phyloP scores from a whole-genome alignment of 2,329 filamentous ascomycete species.

The Colletotrichum camelliae region DNA sequence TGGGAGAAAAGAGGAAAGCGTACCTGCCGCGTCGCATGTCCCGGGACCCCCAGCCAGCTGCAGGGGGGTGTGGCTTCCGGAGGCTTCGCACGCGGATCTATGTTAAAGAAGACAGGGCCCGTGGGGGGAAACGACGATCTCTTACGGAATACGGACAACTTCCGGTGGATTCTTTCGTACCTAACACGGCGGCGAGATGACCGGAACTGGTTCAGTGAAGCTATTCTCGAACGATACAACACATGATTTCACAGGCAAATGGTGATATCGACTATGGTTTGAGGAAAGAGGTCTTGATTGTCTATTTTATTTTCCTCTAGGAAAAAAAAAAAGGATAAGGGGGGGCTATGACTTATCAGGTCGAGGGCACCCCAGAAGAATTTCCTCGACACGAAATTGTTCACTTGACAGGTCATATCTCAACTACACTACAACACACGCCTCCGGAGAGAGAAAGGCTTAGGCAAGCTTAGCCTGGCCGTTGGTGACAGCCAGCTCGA shows the following conservation, averaged over 20 bases:
- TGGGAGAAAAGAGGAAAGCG: neutral
- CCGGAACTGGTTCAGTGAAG: neutral
- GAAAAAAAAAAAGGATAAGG: neutral
- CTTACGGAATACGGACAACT: neutral
- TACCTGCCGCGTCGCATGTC: neutral
- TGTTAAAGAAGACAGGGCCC: neutral
- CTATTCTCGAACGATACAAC: neutral
- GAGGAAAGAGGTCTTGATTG: neutral
- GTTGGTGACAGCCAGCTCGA: constrained; percentile 11
- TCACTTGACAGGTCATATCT: neutral
- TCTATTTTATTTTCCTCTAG: neutral
- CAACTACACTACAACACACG: neutral
- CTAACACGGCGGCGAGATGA: neutral
- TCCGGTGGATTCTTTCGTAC: neutral
- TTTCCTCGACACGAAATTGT: neutral
- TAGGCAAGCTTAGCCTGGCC: constrained; percentile 8
- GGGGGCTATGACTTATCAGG: neutral
- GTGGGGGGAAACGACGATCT: neutral
- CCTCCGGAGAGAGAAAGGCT: neutral
- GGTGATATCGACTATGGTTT: neutral
- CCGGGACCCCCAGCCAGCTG: neutral
- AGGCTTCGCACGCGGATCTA: neutral
- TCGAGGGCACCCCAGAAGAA: neutral
- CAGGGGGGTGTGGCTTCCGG: neutral
- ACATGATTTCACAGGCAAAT: neutral